A percentile compares a stretch with the other conserved stretches of the same genome.
Evolutionary conservation across 768 basidiomycete genomes (phyloP).

Genomic region (Boletus bicolor): DNA sequence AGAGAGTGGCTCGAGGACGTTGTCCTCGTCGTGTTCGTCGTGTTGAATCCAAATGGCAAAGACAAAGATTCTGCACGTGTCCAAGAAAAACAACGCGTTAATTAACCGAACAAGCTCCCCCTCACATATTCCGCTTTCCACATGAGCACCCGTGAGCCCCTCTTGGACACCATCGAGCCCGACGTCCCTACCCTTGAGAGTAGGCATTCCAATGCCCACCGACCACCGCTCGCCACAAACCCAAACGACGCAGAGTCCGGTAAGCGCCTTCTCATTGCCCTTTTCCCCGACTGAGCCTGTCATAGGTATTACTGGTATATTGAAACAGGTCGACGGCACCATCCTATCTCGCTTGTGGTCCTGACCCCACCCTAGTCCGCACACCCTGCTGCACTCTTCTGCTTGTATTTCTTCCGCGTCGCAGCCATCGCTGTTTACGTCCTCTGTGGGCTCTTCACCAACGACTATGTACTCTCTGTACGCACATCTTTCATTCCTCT

Average conservation of each 20-base stretch:
- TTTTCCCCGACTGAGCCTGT: conserved; percentile 1
- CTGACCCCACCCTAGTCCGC: conserved; percentile 53
- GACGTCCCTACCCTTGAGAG: conserved; percentile 58
- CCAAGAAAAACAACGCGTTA: conserved; percentile 10
- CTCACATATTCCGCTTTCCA: background rate
- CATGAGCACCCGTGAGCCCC: conserved; percentile 62
- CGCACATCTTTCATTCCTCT: conserved; percentile 27
- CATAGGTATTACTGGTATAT: conserved; percentile 68
- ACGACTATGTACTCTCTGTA: conserved; percentile 91
- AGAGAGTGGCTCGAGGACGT: background rate
- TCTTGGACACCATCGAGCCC: conserved; percentile 82
- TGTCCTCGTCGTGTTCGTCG: conserved; percentile 16
- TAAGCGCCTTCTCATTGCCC: conserved; percentile 19
- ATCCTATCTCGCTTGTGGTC: conserved; percentile 1
- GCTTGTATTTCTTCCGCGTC: conserved; percentile 83
- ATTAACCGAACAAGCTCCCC: background rate
- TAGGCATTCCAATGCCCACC: conserved; percentile 25
- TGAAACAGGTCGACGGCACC: conserved; percentile 57
- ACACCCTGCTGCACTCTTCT: conserved; percentile 81
- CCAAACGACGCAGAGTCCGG: conserved; percentile 76
- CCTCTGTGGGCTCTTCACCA: conserved; percentile 85
- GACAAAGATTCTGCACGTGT: conserved; percentile 8
- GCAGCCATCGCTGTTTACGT: conserved; percentile 91
- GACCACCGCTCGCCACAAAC: conserved; percentile 51
- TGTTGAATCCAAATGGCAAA: background rate